Percentiles rank a stretch among this genome's conserved stretches.
Conservation (phyloP, 768 basidiomycete genomes). For the Erythrobasidium yunnanense region DNA sequence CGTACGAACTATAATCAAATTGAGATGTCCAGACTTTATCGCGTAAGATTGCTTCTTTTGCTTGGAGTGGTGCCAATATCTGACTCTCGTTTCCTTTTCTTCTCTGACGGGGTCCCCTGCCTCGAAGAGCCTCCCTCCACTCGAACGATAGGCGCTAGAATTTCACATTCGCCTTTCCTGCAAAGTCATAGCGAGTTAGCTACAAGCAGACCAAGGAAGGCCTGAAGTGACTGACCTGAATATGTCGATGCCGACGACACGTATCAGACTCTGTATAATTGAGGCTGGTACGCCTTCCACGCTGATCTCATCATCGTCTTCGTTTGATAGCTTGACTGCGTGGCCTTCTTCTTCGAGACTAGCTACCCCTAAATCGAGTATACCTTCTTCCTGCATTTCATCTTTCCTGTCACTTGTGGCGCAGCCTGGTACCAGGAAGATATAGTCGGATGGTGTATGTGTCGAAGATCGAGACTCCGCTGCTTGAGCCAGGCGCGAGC, state of each 20-base stretch:
- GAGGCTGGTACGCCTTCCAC: conserved; percentile 11
- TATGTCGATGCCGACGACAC: conserved; percentile 14
- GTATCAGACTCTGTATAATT: conserved; percentile 2
- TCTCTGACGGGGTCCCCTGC: not conserved
- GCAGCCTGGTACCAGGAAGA: conserved; percentile 25
- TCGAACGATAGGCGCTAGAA: conserved; percentile 2
- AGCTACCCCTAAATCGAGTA: conserved; percentile 14
- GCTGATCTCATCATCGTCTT: not conserved
- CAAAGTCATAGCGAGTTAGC: not conserved
- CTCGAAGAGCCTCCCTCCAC: not conserved
- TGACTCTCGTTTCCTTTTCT: conserved; percentile 13
- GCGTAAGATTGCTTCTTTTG: not conserved
- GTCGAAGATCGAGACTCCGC: not conserved
- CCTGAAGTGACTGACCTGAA: conserved; percentile 16
- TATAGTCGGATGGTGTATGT: not conserved
- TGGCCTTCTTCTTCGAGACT: conserved; percentile 17
- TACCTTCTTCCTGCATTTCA: conserved; percentile 15
- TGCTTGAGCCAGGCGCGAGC: conserved; percentile 5
- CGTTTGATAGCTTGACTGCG: not conserved
- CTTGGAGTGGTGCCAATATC: not conserved
- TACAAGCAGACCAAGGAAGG: no score
- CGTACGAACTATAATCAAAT: no score
- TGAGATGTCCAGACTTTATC: not conserved
- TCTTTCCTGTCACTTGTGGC: conserved; percentile 11
- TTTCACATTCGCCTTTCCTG: conserved; percentile 20